phyloP scores from a whole-genome alignment of 805 yeast genomes.

The Myxozyma lipomycoides region DNA sequence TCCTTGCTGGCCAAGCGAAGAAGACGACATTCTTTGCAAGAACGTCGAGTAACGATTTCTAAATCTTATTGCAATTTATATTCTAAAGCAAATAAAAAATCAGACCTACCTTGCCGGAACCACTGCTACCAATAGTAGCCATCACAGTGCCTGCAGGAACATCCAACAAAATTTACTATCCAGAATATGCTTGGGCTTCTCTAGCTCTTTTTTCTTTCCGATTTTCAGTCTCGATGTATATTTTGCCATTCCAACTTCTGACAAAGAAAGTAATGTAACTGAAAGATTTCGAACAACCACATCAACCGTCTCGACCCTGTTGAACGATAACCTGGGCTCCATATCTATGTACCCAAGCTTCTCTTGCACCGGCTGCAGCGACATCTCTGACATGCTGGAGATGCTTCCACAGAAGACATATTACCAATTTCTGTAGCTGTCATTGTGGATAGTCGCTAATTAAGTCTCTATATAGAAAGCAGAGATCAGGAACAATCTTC shows the following conservation, averaged over 20 bases:
- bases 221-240: background rate
- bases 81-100: background rate
- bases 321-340: slow-evolving; percentile 25
- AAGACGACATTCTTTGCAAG: slow-evolving; percentile 35
- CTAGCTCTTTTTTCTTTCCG: background rate
- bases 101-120: slow-evolving; percentile 60
- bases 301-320: slow-evolving; percentile 28
- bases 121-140: slow-evolving; percentile 85
- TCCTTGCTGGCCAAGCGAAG: slow-evolving; percentile 31
- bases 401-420: too few relatives aligned
- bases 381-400: background rate
- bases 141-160: slow-evolving; percentile 59
- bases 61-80: too few relatives aligned
- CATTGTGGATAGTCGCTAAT: too few relatives aligned
- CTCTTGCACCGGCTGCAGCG: background rate
- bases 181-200: slow-evolving; percentile 40
- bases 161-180: slow-evolving; percentile 54
- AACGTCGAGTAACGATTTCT: slow-evolving; percentile 65
- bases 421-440: too few relatives aligned
- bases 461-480: too few relatives aligned
- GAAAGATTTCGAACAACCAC: slow-evolving; percentile 26
- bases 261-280: slow-evolving; percentile 10
- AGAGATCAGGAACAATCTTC: too few relatives aligned
- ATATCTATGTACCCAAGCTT: too few relatives aligned
- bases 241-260: background rate